Evolutionary conservation across 2,329 filamentous ascomycete genomes (phyloP).

Genomic region (Teratosphaeria epicoccoides): DNA sequence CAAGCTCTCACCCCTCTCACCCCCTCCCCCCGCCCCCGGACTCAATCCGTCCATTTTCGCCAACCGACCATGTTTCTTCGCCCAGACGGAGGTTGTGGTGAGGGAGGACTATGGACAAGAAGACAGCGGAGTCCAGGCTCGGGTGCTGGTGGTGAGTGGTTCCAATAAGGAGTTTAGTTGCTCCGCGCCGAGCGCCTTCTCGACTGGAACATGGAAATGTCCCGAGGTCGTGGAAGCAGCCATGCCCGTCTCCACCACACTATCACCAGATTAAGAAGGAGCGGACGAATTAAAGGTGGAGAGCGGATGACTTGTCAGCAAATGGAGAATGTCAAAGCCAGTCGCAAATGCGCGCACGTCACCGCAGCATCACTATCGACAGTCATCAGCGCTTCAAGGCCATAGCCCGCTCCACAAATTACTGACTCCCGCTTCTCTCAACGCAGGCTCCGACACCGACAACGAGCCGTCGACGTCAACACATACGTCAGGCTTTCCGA

Average conservation of each 20-base stretch:
- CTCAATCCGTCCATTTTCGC: too few species aligned
- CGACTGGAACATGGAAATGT: too few species aligned
- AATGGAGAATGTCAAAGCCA: not conserved
- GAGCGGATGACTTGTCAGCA: too few species aligned
- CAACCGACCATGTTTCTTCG: not conserved
- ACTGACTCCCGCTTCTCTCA: not conserved
- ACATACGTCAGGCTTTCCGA: constrained; percentile 2
- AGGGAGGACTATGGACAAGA: not conserved
- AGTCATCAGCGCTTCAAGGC: not conserved
- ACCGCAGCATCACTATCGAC: not conserved
- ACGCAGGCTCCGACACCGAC: constrained; percentile 9
- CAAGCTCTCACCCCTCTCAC: not conserved
- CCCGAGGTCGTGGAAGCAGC: not conserved
- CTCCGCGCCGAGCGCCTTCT: not conserved
- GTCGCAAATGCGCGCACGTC: not conserved
- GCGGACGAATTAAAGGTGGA: not conserved
- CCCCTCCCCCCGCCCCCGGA: not conserved
- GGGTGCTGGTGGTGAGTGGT: not conserved
- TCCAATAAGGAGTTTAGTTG: too few species aligned
- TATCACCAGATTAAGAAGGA: not conserved
- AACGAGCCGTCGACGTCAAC: not conserved
- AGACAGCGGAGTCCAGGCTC: not conserved
- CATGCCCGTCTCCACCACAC: not conserved
- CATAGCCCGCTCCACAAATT: not conserved
- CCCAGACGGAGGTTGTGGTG: not conserved